Evolutionary conservation across 208 protist species (phyloP), one percentile per base, ranked within the genome.

Genomic region (Strigomonas culicis): DNA sequence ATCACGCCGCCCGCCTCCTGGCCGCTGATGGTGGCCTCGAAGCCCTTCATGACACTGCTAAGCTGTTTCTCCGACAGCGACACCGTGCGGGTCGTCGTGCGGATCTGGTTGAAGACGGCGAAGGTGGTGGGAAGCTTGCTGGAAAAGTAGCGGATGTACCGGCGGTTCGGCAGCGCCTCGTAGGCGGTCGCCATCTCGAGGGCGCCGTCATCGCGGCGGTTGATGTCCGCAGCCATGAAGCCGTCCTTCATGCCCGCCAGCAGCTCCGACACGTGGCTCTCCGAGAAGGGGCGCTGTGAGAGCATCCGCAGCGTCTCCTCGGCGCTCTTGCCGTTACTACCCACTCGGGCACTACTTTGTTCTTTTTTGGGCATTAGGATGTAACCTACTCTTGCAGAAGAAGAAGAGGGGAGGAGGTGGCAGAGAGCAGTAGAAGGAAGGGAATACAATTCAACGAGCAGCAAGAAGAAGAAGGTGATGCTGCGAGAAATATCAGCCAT

Each of bases 61-160:
- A 86, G 76, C 68, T 90, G 77, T 19, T 56, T 66, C 15, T 72
- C 51, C n/a, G 74, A 80, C 7, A 92, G 67, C 62, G 76, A 52
- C 52, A 92, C 79, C 41, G 72, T 69, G 39, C 78, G 66, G 27
- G 75, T 83, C 43, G 66, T 85, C 34, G 65, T 65, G 6, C 79
- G 83, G n/a, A 95, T 84, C 6, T 74, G 65, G 25, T 81, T 67
- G 66, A 95, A 95, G 27, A 77, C 76, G 62, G 70, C 80, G 55
- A 88, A 95, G 27, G 84, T 82, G 47, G 92, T 82, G n/a, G 80
- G 80, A 0, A 86, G 72, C n/a, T 80, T 74, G 46, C 75, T 92
- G 63, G 78, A 90, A 71, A 92, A 94, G 61, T 75, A 79, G 34
- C 85, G 82, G 25, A 88, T 79, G 51, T 80, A 73, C 46, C 72